Conservation (phyloP, 225 moss, liverwort and hornwort species). For the Bryum argenteum region DNA sequence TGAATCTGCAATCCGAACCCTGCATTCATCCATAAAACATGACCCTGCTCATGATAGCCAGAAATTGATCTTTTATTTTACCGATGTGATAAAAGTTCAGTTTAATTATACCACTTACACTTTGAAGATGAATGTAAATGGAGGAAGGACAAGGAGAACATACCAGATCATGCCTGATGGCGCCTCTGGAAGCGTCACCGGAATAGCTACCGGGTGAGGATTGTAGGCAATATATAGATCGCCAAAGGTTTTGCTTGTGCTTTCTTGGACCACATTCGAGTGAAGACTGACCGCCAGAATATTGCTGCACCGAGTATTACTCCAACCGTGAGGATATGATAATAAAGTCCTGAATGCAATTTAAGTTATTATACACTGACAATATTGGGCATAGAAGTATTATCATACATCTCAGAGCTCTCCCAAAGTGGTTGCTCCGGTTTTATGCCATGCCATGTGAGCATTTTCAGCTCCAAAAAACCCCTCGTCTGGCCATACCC, state of each 20-base stretch:
- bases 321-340: not conserved
- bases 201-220: constrained; percentile 52
- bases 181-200: constrained; percentile 63
- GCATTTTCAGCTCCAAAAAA: constrained; percentile 43
- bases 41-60: not conserved
- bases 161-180: constrained; percentile 74
- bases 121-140: not conserved
- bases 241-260: constrained; percentile 32
- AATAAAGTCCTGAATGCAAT: not conserved
- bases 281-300: constrained; percentile 75
- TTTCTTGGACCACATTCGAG: constrained; percentile 41
- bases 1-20: constrained; percentile 79
- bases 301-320: constrained; percentile 51
- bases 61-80: not conserved
- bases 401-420: constrained; percentile 49
- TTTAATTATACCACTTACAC: not conserved
- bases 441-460: constrained; percentile 60
- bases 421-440: constrained; percentile 65
- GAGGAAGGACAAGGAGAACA: constrained; percentile 4
- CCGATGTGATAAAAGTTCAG: not conserved
- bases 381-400: constrained; percentile 1
- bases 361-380: not conserved
- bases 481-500: constrained; percentile 38
- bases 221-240: constrained; percentile 88
- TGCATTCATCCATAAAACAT: constrained; percentile 16